Conservation (phyloP, 2,329 filamentous ascomycete species). For the Penicillium sp. region DNA sequence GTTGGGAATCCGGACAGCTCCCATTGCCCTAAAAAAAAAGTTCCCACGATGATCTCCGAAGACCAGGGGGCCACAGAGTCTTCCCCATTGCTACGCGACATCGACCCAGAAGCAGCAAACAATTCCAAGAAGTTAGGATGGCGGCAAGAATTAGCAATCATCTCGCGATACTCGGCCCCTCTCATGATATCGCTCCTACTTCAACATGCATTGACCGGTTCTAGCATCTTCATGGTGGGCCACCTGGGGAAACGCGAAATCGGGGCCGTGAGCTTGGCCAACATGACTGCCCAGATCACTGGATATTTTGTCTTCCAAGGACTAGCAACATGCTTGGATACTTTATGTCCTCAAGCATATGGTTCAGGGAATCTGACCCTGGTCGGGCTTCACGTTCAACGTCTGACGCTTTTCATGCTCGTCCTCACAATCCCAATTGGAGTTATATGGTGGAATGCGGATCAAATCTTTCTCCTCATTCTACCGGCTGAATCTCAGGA, state of each 20-base stretch:
- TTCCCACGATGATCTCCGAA: slow-evolving; percentile 2
- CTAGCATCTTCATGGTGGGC: slow-evolving; percentile 72
- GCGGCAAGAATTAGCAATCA: slow-evolving; percentile 67
- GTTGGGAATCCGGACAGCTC: not conserved
- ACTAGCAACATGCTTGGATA: slow-evolving; percentile 83
- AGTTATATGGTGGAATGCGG: slow-evolving; percentile 65
- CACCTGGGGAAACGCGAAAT: slow-evolving; percentile 67
- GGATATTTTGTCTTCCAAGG: slow-evolving; percentile 74
- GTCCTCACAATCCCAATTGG: slow-evolving; percentile 68
- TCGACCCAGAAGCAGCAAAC: slow-evolving; percentile 1
- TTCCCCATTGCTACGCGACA: slow-evolving; percentile 3
- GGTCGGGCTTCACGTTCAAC: slow-evolving; percentile 75
- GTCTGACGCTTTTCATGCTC: slow-evolving; percentile 74
- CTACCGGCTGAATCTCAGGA: slow-evolving; percentile 62
- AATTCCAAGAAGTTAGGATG: slow-evolving; percentile 8
- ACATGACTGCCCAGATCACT: slow-evolving; percentile 74
- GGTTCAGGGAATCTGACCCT: slow-evolving; percentile 82
- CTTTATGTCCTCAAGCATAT: slow-evolving; percentile 85
- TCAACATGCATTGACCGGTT: slow-evolving; percentile 75
- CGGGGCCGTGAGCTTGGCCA: slow-evolving; percentile 63
- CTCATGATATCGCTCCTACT: slow-evolving; percentile 70
- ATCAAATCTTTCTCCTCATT: slow-evolving; percentile 60
- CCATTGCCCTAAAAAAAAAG: not conserved
- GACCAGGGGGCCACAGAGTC: slow-evolving; percentile 3
- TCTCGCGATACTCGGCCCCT: slow-evolving; percentile 66